A percentile compares a stretch with the other conserved stretches of the same genome.
These are phyloP conservation scores for Penicillium cataractarum DNA, from an alignment of 495 filamentous ascomycete species.

Conservation along the genomic window DNA sequence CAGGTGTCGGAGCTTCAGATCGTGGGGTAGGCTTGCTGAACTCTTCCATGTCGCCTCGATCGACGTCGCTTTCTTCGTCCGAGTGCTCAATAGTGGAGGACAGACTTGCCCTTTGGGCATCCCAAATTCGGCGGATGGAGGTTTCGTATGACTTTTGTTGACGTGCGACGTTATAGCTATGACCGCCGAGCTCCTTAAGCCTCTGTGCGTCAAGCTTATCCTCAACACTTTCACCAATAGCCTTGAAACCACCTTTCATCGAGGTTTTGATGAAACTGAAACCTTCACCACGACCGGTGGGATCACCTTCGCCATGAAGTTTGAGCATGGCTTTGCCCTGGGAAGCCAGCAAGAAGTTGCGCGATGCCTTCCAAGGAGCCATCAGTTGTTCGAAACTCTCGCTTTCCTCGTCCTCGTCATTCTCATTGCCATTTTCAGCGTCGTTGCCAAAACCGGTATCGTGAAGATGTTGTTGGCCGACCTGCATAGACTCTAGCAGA, in stretches of 20 bases:
- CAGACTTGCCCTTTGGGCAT: slow-evolving; percentile 77
- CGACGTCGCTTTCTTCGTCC: slow-evolving; percentile 65
- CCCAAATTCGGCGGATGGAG: slow-evolving; percentile 87
- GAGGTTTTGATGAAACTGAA: slow-evolving; percentile 96
- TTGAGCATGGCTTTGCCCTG: slow-evolving; percentile 96
- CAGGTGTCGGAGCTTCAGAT: slow-evolving; percentile 63
- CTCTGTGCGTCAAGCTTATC: slow-evolving; percentile 83
- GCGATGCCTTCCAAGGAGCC: slow-evolving; percentile 92
- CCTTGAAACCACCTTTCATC: slow-evolving; percentile 98
- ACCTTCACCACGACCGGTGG: slow-evolving; percentile 89
- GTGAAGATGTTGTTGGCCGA: slow-evolving; percentile 80
- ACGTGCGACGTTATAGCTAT: slow-evolving; percentile 93
- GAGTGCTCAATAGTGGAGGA: slow-evolving; percentile 65
- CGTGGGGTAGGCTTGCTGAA: slow-evolving; percentile 64
- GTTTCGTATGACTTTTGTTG: slow-evolving; percentile 90
- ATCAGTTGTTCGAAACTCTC: slow-evolving; percentile 84
- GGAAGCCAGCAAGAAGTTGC: slow-evolving; percentile 92
- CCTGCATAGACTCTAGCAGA: slow-evolving; percentile 93
- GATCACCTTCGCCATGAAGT: slow-evolving; percentile 91
- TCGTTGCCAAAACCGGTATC: slow-evolving; percentile 79
- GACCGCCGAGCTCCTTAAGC: slow-evolving; percentile 86
- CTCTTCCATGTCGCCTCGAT: slow-evolving; percentile 67
- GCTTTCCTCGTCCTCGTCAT: slow-evolving; percentile 65
- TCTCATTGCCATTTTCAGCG: slow-evolving; percentile 71
- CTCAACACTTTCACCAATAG: slow-evolving; percentile 82